These are phyloP conservation scores for Crithidia fasciculata DNA, from an alignment of 208 protist species.

Conservation along the genomic window DNA sequence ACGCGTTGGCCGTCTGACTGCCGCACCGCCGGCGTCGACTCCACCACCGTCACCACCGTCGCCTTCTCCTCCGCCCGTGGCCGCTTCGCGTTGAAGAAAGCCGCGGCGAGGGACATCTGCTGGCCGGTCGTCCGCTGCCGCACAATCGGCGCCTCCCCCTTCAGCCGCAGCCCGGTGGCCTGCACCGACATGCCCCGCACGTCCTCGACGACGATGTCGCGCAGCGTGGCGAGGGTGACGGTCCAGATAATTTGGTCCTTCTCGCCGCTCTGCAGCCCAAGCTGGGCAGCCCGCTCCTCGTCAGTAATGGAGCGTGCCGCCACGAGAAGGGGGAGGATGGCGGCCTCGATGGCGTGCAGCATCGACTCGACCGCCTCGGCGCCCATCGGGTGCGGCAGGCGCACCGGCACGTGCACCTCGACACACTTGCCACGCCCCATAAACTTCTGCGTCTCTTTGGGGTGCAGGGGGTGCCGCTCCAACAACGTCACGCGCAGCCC, in stretches of 20 bases:
- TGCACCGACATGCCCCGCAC: constrained; percentile 87
- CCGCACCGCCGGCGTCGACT: constrained; percentile 18
- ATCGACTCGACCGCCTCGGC: constrained; percentile 47
- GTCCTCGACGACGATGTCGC: constrained; percentile 77
- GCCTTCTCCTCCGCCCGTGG: constrained; percentile 27
- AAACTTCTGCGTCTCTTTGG: constrained; percentile 83
- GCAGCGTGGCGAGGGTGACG: constrained; percentile 41
- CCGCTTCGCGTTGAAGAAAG: constrained; percentile 55
- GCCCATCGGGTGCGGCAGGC: constrained; percentile 53
- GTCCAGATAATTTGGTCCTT: constrained; percentile 62
- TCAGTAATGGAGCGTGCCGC: constrained; percentile 47
- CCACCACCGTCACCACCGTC: constrained; percentile 15
- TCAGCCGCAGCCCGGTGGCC: constrained; percentile 55
- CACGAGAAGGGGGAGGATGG: constrained; percentile 62
- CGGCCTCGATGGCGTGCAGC: constrained; percentile 39
- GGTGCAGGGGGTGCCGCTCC: constrained; percentile 81
- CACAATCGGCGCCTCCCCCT: constrained; percentile 16
- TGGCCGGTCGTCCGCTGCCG: constrained; percentile 26
- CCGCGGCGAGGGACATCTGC: constrained; percentile 64
- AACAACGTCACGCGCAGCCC: constrained; percentile 76
- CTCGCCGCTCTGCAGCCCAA: constrained; percentile 41
- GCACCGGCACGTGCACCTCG: constrained; percentile 74
- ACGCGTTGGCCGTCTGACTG: background rate
- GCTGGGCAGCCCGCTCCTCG: constrained; percentile 44
- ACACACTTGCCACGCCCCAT: constrained; percentile 87